Conservation (phyloP, 345 rosid species). For the Aquilaria malaccensis region DNA sequence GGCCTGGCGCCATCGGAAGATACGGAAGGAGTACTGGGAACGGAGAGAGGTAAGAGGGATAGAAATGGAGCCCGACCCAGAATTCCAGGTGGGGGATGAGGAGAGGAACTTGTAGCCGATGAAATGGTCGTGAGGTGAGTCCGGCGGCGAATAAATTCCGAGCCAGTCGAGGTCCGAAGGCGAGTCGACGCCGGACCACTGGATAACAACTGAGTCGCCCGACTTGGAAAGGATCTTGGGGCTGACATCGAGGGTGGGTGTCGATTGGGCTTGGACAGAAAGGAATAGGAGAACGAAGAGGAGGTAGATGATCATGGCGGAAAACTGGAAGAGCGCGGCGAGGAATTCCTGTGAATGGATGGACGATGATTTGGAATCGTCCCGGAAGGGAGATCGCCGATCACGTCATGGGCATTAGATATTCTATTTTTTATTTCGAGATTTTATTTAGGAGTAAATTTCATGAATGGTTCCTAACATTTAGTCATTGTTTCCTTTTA, state of each 20-base stretch:
- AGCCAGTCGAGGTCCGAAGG: conserved; percentile 86
- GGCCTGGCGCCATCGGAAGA: conserved; percentile 74
- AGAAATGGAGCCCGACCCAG: conserved; percentile 73
- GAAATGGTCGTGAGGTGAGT: conserved; percentile 56
- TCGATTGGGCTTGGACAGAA: conserved; percentile 25
- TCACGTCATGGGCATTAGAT: no score
- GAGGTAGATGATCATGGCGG: conserved; percentile 23
- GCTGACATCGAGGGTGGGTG: conserved; percentile 30
- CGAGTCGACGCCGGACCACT: conserved; percentile 64
- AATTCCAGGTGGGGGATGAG: conserved; percentile 43
- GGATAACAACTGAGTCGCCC: conserved; percentile 49
- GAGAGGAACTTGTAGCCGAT: conserved; percentile 77
- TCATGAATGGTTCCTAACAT: no score
- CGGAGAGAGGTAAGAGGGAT: conserved; percentile 69
- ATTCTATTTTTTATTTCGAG: no score
- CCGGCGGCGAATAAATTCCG: conserved; percentile 85
- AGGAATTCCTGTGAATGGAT: neutral
- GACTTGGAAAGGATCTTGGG: conserved; percentile 48
- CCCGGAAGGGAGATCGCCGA: neutral
- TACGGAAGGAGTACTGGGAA: conserved; percentile 76
- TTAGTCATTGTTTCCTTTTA: no score
- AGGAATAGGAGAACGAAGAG: conserved; percentile 23
- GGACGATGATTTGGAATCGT: neutral
- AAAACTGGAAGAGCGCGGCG: neutral
- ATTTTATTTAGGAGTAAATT: no score